Conservation (phyloP, 768 basidiomycete species). For the Lentinula sp. region DNA sequence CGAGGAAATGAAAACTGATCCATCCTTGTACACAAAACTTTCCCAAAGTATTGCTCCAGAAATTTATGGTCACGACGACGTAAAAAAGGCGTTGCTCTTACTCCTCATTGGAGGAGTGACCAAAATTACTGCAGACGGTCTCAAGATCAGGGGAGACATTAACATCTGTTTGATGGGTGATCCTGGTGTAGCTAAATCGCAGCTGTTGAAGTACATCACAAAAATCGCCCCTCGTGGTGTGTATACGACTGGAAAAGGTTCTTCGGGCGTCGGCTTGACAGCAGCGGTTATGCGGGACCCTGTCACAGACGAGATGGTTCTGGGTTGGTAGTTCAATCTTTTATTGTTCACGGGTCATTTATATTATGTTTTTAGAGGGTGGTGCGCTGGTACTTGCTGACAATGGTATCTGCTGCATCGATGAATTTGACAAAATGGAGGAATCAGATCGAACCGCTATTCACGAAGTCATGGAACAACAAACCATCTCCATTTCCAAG, state of each 20-base stretch:
- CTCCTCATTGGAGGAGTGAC: slow-evolving; percentile 95
- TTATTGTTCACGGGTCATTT: background rate
- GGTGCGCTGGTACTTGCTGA: slow-evolving; percentile 98
- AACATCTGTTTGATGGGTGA: slow-evolving; percentile 99
- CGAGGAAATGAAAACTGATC: slow-evolving; percentile 62
- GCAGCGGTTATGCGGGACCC: slow-evolving; percentile 99
- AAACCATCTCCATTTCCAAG: slow-evolving; percentile 99
- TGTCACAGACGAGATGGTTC: slow-evolving; percentile 98
- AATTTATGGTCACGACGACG: slow-evolving; percentile 95
- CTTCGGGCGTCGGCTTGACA: slow-evolving; percentile 96
- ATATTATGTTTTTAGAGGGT: slow-evolving; percentile 61
- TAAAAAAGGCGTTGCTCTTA: slow-evolving; percentile 92
- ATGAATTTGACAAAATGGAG: slow-evolving; percentile 99
- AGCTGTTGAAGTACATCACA: slow-evolving; percentile 95
- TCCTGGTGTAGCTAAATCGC: slow-evolving; percentile 98
- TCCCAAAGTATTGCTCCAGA: slow-evolving; percentile 96
- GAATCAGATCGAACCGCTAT: slow-evolving; percentile 96
- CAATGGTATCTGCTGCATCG: slow-evolving; percentile 99
- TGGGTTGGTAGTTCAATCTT: slow-evolving; percentile 53
- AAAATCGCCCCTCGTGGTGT: slow-evolving; percentile 97
- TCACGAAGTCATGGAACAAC: slow-evolving; percentile 99
- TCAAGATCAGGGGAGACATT: slow-evolving; percentile 98
- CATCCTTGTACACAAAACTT: slow-evolving; percentile 79
- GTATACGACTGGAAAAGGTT: slow-evolving; percentile 97
- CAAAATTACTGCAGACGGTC: slow-evolving; percentile 92